phyloP scores from a whole-genome alignment of 352 stramenopile species.

The Thalassiosira hispida region DNA sequence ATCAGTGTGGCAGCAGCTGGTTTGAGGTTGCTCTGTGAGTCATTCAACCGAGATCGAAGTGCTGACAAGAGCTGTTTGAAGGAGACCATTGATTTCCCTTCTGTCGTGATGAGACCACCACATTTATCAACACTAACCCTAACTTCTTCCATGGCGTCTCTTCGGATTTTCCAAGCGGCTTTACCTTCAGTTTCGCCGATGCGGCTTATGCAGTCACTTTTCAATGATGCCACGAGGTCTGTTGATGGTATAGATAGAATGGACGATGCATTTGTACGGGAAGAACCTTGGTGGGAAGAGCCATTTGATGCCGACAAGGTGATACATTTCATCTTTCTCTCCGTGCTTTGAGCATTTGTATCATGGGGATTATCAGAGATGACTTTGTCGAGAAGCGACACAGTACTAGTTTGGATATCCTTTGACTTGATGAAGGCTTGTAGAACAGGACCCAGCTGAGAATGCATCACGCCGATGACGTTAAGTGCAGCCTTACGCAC shows the following conservation, averaged over 20 bases:
- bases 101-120: constrained; percentile 68
- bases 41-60: constrained; percentile 74
- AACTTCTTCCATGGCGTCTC: constrained; percentile 84
- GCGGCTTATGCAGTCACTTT: constrained; percentile 65
- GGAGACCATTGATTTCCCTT: constrained; percentile 45
- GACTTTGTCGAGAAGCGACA: constrained; percentile 61
- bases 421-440: constrained; percentile 68
- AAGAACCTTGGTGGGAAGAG: constrained; percentile 9
- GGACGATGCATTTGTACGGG: constrained; percentile 16
- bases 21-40: constrained; percentile 87
- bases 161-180: constrained; percentile 83
- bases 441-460: constrained; percentile 78
- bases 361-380: constrained; percentile 65
- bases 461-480: constrained; percentile 67
- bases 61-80: constrained; percentile 73
- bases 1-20: constrained; percentile 78
- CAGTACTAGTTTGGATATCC: constrained; percentile 41
- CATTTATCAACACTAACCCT: constrained; percentile 60
- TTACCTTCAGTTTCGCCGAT: constrained; percentile 76
- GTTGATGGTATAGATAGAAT: constrained; percentile 63
- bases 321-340: constrained; percentile 64
- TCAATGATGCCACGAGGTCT: constrained; percentile 67
- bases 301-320: constrained; percentile 35
- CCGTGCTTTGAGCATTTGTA: constrained; percentile 24
- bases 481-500: constrained; percentile 72